Evolutionary conservation across 768 basidiomycete species (phyloP).

Genomic region (Amanita muscaria): DNA sequence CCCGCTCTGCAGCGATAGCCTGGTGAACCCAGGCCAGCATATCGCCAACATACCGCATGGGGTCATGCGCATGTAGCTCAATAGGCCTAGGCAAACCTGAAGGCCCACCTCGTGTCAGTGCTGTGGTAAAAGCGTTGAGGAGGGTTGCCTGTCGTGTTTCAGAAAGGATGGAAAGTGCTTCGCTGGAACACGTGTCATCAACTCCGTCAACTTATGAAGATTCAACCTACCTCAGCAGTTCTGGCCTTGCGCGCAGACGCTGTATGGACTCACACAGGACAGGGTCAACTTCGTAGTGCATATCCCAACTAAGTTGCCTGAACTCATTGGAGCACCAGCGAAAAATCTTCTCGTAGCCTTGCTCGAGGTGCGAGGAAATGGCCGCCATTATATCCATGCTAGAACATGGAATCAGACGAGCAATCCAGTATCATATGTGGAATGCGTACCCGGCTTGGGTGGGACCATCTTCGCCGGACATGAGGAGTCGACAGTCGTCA

Average conservation of each 20-base stretch:
- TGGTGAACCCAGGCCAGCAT: conserved; percentile 99
- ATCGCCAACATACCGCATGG: conserved; percentile 91
- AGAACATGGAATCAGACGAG: conserved; percentile 2
- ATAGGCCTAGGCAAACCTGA: conserved; percentile 86
- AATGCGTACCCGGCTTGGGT: conserved; percentile 65
- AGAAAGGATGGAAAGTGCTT: conserved; percentile 68
- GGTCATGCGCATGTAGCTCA: conserved; percentile 96
- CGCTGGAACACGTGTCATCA: conserved; percentile 24
- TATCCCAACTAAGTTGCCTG: conserved; percentile 65
- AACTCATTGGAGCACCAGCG: conserved; percentile 85
- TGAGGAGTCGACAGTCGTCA: conserved; percentile 75
- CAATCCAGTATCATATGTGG: neutral
- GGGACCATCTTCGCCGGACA: conserved; percentile 77
- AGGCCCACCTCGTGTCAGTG: conserved; percentile 82
- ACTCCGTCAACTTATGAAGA: conserved; percentile 5
- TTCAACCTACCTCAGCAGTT: conserved; percentile 54
- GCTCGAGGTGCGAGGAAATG: conserved; percentile 76
- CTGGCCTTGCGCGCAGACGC: conserved; percentile 68
- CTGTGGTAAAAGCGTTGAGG: conserved; percentile 74
- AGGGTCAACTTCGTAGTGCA: conserved; percentile 57
- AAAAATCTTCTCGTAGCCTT: conserved; percentile 82
- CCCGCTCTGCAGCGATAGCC: conserved; percentile 87
- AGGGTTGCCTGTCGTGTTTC: conserved; percentile 77
- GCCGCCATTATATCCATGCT: conserved; percentile 86
- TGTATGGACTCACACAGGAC: conserved; percentile 65